These are phyloP conservation scores for Sordaria brevicollis DNA, from an alignment of 495 filamentous ascomycete genomes.

Conservation along the genomic window DNA sequence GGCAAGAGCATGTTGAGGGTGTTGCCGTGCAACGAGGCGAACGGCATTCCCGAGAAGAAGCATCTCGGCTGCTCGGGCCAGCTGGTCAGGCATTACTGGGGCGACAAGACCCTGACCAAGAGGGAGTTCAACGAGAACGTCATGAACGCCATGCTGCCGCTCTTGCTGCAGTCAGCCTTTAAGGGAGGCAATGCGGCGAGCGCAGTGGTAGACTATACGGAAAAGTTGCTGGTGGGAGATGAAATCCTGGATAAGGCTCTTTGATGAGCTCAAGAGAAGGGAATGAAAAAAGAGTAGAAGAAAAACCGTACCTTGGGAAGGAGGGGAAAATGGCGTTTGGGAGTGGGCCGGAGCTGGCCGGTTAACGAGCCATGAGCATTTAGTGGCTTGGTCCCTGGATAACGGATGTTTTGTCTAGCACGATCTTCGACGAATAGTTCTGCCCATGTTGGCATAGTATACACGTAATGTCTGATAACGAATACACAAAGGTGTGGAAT, in stretches of 20 bases:
- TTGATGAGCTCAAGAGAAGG: not conserved
- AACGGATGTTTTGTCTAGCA: not conserved
- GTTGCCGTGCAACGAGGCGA: constrained; percentile 20
- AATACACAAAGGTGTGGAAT: not conserved
- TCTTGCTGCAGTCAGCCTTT: constrained; percentile 13
- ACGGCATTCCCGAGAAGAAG: constrained; percentile 14
- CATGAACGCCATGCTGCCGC: constrained; percentile 15
- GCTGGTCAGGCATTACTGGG: constrained; percentile 22
- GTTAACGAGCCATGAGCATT: not conserved
- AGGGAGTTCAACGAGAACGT: constrained; percentile 11
- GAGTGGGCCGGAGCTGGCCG: not conserved
- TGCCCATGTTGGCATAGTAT: not conserved
- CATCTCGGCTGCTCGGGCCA: constrained; percentile 13
- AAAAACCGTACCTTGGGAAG: not conserved
- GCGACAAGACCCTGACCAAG: constrained; percentile 8
- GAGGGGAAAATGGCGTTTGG: not conserved
- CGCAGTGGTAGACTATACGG: constrained; percentile 10
- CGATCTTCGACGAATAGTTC: not conserved
- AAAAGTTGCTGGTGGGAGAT: constrained; percentile 10
- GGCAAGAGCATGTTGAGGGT: constrained; percentile 10
- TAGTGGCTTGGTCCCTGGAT: not conserved
- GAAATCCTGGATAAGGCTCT: constrained; percentile 6
- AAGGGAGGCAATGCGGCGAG: not conserved
- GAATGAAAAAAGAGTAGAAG: not conserved
- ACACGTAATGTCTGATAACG: not conserved